Conservation (phyloP, 1,284 basidiomycete species). For the Bondarzewia mesenterica region DNA sequence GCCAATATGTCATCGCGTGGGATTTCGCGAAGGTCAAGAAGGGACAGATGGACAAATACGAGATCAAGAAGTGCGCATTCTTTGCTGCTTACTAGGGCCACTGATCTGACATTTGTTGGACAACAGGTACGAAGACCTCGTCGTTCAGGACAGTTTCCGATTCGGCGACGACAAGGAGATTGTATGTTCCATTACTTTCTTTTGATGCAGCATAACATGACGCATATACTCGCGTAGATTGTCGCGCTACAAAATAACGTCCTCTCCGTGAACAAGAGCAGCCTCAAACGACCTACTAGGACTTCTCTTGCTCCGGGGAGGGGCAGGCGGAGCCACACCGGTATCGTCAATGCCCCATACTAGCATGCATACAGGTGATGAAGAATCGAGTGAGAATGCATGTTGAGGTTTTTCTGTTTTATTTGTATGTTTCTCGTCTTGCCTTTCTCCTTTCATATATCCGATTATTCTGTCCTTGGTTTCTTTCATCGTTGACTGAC, state of each 20-base stretch:
- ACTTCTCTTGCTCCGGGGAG: conserved; percentile 58
- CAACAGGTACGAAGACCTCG: conserved; percentile 77
- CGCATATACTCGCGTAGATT: conserved; percentile 40
- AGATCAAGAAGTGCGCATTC: conserved; percentile 74
- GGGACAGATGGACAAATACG: conserved; percentile 85
- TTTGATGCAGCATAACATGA: not conserved
- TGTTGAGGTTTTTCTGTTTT: not conserved
- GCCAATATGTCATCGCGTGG: conserved; percentile 93
- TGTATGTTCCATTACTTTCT: conserved; percentile 36
- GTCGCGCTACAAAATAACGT: conserved; percentile 95
- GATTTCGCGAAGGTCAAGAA: conserved; percentile 95
- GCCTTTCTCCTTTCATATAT: not conserved
- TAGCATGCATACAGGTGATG: conserved; percentile 20
- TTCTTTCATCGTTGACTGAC: no score
- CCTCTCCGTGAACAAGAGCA: conserved; percentile 89
- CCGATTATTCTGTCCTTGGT: no score
- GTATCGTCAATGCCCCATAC: conserved; percentile 67
- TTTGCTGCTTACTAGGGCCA: not conserved
- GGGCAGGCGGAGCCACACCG: conserved; percentile 39
- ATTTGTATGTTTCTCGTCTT: not conserved
- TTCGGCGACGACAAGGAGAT: conserved; percentile 95
- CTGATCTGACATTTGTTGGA: conserved; percentile 11
- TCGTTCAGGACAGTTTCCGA: conserved; percentile 95
- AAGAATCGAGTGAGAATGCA: not conserved
- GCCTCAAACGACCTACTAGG: conserved; percentile 81